Conservation (phyloP, 208 protist species). For the Trichomonas tenax region DNA sequence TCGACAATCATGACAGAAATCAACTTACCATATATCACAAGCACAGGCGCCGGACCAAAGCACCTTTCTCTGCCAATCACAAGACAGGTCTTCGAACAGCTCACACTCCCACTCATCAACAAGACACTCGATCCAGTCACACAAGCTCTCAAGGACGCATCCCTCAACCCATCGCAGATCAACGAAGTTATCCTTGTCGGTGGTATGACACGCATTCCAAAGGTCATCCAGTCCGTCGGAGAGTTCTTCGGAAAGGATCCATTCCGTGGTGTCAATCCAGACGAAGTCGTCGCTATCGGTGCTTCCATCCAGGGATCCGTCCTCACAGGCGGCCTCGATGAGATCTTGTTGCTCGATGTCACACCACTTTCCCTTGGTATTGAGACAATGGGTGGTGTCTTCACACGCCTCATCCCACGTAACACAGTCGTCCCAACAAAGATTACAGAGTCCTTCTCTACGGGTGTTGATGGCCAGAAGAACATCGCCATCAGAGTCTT, state of each 20-base stretch:
- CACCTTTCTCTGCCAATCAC: conserved; percentile 61
- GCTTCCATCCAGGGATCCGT: conserved; percentile 80
- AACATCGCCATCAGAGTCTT: conserved; percentile 67
- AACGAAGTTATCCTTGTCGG: conserved; percentile 81
- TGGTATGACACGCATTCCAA: conserved; percentile 86
- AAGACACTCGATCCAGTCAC: conserved; percentile 61
- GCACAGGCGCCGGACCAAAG: conserved; percentile 32
- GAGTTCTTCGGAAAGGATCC: conserved; percentile 61
- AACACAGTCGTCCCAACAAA: conserved; percentile 95
- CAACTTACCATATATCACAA: conserved; percentile 41
- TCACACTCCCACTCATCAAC: conserved; percentile 60
- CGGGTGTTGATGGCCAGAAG: conserved; percentile 63
- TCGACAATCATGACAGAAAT: conserved; percentile 47
- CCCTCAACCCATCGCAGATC: conserved; percentile 61
- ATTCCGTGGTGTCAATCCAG: conserved; percentile 91
- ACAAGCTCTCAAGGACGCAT: conserved; percentile 50
- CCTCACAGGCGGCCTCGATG: conserved; percentile 59
- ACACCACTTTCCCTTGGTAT: too few species aligned
- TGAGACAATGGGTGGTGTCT: conserved; percentile 81
- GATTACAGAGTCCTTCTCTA: conserved; percentile 75
- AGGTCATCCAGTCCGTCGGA: conserved; percentile 48
- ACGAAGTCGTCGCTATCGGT: conserved; percentile 95
- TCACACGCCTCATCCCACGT: conserved; percentile 83
- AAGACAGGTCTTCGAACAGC: conserved; percentile 65
- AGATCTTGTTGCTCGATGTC: conserved; percentile 88